Base-by-base conservation (phyloP, 441 rosid species). In the Brassica hybrid region DNA sequence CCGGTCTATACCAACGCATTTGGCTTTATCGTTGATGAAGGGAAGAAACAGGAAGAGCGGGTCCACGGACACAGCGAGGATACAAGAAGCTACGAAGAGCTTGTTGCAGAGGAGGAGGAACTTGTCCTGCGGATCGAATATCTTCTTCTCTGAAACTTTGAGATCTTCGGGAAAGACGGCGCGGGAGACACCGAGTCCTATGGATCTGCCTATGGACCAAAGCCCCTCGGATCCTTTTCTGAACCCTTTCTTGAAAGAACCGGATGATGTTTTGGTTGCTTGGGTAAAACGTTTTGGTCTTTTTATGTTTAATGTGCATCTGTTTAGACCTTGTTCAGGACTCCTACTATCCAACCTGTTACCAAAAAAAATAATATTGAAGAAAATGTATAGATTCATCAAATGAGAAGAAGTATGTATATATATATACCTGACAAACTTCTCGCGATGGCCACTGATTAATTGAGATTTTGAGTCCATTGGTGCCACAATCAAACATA, bases 151-250 rank as follows among this genome's bases (percentile, higher is more conserved):
- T 0, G 99, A 94, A 58, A 72, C 91, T 83, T 93, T 86, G 80
- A 94, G 93, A 81, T 94, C 99, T 83, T 94, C 99, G 0, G 99
- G 96, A 75, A 93, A 94, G 36, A 94, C 97, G 32, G 93, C 97
- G 30, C 91, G 86, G 34, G 98, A 85, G 56, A 94, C 97, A 14
- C 97, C 98, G 72, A 93, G 88, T 66, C 97, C 81, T 68, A 94
- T 93, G 16, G 99, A 90, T 21, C 97, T 86, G 25, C 99, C 98
- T 78, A 94, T 91, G 60, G 99, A 91, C 79, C 84, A 91, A 16
- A 94, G 94, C 34, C 99, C 99, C 75, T 87, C 97, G 17, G 98
- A 93, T 66, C 99, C 97, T 81, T 85, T 94, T 77, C 72, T 86
- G 73, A 94, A 85, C 58, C 97, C 97, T 80, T 68, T 86, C 80